Base-by-base conservation (phyloP, 139 green algal genomes). In the Pleodorina starrii region DNA sequence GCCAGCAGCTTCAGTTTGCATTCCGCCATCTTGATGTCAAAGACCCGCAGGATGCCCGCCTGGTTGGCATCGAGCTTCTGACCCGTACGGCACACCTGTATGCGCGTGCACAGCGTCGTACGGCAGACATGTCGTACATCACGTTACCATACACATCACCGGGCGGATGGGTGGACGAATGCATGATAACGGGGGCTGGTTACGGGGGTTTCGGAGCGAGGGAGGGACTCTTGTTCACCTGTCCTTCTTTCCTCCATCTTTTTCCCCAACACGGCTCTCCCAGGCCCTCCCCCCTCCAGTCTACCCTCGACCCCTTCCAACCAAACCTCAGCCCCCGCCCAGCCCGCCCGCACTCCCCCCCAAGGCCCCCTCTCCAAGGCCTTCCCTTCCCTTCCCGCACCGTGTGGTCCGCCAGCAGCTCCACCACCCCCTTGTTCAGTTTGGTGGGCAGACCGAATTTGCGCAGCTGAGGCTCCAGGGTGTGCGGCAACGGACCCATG, bases 401-500 rank as follows among this genome's bases (percentile, higher is more conserved):
- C 90, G 85, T 82, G 83, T 96, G 91, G 90, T 98, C 96, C 23
- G 92, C 77, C 44, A 98, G 80, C 69, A 98, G 91, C 93, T 98
- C 96, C 80, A 99, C 96, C 40, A 98, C 95, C 0, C 97, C 97
- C 90, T 97, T 98, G 92, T 98, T 97, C 6, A 99, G 95, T 79
- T 94, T 94, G 2, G 97, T 98, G 66, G 98, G 98, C 92, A 99
- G 91, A 14, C 98, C 98, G 86, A 98, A 94, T 87, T 97, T 95
- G 14, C 98, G 93, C 84, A 99, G 94, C 43, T 93, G 91, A 5
- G 98, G 97, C 93, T 99, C 98, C 85, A 99, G 83, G 16, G 98
- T 99, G 94, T 99, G 98, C 32, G 93, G 91, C 74, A 99, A 93
- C 10, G 96, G 95, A 35, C 95, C 97, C 32, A 89, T 77, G 25